These are phyloP conservation scores for Puya raimondii DNA, from an alignment of 176 grass and related monocot genomes.

Conservation along the genomic window DNA sequence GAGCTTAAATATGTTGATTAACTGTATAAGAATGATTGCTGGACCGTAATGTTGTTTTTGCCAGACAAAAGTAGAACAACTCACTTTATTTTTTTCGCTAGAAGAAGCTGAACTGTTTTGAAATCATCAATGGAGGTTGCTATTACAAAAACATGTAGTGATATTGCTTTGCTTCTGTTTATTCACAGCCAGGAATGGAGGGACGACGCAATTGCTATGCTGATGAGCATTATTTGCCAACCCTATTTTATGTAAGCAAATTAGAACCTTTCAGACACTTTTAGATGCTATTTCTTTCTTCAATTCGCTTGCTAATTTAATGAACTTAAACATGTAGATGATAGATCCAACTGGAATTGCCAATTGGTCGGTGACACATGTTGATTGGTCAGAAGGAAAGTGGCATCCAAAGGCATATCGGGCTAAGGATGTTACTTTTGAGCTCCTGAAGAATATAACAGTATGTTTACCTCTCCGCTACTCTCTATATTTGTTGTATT, in stretches of 20 bases:
- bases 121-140: neutral
- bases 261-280: conserved; percentile 12
- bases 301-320: neutral
- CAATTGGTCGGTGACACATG: conserved; percentile 95
- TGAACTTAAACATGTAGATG: conserved; percentile 44
- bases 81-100: neutral
- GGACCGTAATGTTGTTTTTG: neutral
- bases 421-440: conserved; percentile 69
- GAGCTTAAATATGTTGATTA: neutral
- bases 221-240: conserved; percentile 99
- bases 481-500: neutral
- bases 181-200: conserved; percentile 72
- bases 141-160: conserved; percentile 3
- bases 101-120: neutral
- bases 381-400: conserved; percentile 97
- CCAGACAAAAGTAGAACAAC: neutral
- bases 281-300: neutral
- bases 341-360: conserved; percentile 84
- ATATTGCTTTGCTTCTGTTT: conserved; percentile 20
- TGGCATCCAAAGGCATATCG: conserved; percentile 93
- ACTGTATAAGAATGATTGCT: neutral
- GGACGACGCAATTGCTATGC: conserved; percentile 86
- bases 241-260: conserved; percentile 71
- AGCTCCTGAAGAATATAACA: conserved; percentile 83
- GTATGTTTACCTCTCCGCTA: conserved; percentile 36